Evolutionary conservation across 352 stramenopile species (phyloP), one percentile per base, ranked within the genome.

Genomic region (Phytophthora parvispora): DNA sequence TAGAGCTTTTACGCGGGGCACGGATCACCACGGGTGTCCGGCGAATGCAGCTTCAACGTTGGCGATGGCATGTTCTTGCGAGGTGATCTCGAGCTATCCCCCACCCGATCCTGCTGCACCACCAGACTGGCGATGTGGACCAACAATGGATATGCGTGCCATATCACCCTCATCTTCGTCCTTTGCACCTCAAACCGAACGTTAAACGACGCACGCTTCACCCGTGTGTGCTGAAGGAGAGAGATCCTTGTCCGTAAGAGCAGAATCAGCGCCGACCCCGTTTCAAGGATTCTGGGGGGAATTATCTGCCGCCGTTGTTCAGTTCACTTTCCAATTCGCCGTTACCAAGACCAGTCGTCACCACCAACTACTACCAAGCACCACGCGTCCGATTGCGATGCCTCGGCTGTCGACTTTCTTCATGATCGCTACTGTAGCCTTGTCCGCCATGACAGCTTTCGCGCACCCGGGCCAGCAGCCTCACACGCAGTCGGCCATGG

Each of bases 271-370:
- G 8, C 27, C 31, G 38, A 48, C 20, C 20, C 38, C 56, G 12
- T 67, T 67, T 72, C 38, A 28, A 51, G 29, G 48, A 67, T 60
- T 56, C 47, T n/a, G 29, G 20, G 50, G 31, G 38, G 62, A 68
- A 67, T 34, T 69, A 29, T 45, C 40, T 50, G 16, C 49, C 38
- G 18, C 13, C 40, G 18, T 20, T 13, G 25, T 31, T n/a, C 27
- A 43, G 15, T 31, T 72, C 65, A 73, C 50, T 73, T 64, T 49
- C 25, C 20, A 73, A 72, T 64, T 68, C 54, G 38, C 20, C 60
- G 24, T 7, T 40, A 45, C 43, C 56, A 55, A 64, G 25, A 16
- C n/a, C 28, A 24, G 31, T 22, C 29, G 15, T 56, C 57, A 29
- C 28, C 54, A 24, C 28, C 45, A 42, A 49, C 38, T 18, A 25